phyloP scores from a whole-genome alignment of 148 eudicot species.

The Agrostemma githago region DNA sequence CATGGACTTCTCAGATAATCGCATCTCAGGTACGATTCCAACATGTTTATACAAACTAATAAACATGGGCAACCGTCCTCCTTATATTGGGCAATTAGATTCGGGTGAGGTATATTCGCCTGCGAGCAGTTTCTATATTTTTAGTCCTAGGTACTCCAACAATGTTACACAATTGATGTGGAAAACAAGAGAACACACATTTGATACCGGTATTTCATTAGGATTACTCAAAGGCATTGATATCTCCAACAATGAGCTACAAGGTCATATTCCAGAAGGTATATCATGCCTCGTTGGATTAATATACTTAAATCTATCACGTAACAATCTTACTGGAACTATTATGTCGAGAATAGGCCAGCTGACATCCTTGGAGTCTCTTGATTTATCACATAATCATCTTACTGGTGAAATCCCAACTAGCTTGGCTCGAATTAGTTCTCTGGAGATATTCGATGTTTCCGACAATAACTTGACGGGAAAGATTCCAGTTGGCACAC shows the following conservation, averaged over 20 bases:
- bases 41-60: neutral
- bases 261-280: conserved; percentile 9
- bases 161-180: conserved; percentile 3
- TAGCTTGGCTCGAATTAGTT: no score
- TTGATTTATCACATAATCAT: no score
- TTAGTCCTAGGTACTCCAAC: neutral
- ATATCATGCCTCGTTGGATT: neutral
- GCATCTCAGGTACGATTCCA: conserved; percentile 15
- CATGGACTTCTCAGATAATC: conserved; percentile 13
- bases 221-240: neutral
- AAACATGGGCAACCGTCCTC: conserved; percentile 3
- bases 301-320: no score
- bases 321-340: no score
- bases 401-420: no score
- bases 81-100: no score
- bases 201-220: neutral
- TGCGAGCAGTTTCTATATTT: no score
- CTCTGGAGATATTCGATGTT: neutral
- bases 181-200: conserved; percentile 1
- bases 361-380: no score
- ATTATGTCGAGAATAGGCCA: no score
- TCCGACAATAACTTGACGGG: no score
- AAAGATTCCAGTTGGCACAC: no score
- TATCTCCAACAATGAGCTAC: conserved; percentile 2
- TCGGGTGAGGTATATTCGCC: no score